Evolutionary conservation across 345 rosid species (phyloP).

Genomic region (Heritiera littoralis): DNA sequence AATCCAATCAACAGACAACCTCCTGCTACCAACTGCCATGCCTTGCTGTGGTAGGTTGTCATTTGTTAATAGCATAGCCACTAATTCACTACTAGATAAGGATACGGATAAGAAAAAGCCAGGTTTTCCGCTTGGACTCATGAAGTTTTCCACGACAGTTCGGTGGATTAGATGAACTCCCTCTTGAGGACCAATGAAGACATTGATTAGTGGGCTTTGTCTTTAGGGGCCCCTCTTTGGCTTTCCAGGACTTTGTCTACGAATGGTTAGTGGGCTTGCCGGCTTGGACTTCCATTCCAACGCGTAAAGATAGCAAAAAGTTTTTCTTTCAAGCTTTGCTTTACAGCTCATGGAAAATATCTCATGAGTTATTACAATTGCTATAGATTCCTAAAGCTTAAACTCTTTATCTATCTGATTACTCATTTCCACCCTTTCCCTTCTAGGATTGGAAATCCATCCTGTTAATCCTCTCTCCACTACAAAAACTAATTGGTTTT

Average conservation of each 20-base stretch:
- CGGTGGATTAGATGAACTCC: neutral
- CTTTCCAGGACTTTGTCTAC: neutral
- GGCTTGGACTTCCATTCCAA: neutral
- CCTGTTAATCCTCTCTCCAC: too few relatives aligned
- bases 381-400: neutral
- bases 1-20: neutral
- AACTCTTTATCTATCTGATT: too few relatives aligned
- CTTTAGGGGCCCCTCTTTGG: neutral
- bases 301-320: neutral
- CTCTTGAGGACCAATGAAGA: too few relatives aligned
- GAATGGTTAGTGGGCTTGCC: neutral
- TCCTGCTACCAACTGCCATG: neutral
- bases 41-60: conserved; percentile 5
- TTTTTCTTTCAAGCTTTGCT: neutral
- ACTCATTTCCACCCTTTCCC: too few relatives aligned
- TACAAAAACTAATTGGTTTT: too few relatives aligned
- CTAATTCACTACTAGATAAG: neutral
- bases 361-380: neutral
- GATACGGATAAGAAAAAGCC: neutral
- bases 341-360: conserved; percentile 4
- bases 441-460: too few relatives aligned
- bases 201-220: neutral
- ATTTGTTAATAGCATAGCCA: neutral
- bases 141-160: neutral
- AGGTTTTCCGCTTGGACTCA: neutral